These are phyloP conservation scores for Gamarada debralockiae DNA, from an alignment of 495 filamentous ascomycete genomes.

Conservation along the genomic window DNA sequence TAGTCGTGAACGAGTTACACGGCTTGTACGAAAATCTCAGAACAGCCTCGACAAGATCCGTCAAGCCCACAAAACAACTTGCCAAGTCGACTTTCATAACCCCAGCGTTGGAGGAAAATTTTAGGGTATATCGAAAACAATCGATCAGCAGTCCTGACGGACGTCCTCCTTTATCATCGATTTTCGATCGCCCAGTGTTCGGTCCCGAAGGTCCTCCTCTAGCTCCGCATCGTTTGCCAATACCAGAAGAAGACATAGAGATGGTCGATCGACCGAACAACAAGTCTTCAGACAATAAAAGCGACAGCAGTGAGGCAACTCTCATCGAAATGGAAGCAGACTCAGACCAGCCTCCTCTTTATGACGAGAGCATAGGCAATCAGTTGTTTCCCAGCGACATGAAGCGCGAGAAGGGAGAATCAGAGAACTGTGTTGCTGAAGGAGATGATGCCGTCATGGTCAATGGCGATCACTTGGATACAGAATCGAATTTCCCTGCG, in stretches of 20 bases:
- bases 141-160: conserved; percentile 41
- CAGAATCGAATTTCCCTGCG: neutral
- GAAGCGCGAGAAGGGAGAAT: neutral
- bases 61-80: conserved; percentile 70
- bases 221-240: neutral
- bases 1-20: conserved; percentile 66
- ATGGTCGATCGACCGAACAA: conserved; percentile 22
- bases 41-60: conserved; percentile 44
- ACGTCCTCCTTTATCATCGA: conserved; percentile 13
- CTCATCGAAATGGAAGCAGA: conserved; percentile 26
- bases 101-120: conserved; percentile 52
- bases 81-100: conserved; percentile 76
- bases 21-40: conserved; percentile 71
- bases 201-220: conserved; percentile 24
- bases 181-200: conserved; percentile 32
- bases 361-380: conserved; percentile 2
- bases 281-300: conserved; percentile 2
- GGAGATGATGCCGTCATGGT: conserved; percentile 17
- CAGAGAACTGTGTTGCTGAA: no score
- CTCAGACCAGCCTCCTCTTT: neutral
- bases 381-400: neutral
- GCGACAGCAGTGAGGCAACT: conserved; percentile 25
- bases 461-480: conserved; percentile 4
- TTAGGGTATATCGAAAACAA: conserved; percentile 37
- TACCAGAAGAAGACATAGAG: conserved; percentile 20